Percentiles rank a stretch among this genome's conserved stretches.
Evolutionary conservation across 2,329 filamentous ascomycete species (phyloP).

Genomic region (Gremmenia infestans): DNA sequence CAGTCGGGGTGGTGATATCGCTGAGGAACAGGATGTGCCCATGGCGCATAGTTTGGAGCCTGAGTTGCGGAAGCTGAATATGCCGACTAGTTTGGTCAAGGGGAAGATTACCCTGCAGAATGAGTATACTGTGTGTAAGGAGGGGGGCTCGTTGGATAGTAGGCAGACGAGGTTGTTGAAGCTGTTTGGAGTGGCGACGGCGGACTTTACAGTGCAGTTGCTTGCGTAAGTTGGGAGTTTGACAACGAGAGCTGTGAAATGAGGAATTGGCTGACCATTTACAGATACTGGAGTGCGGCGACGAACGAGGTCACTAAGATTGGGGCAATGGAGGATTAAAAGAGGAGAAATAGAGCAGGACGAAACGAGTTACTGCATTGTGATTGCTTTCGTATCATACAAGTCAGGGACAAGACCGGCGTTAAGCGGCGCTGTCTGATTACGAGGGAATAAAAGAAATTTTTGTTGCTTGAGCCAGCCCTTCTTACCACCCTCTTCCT

Average conservation of each 20-base stretch:
- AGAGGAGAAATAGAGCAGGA: background rate
- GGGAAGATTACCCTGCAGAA: constrained; percentile 73
- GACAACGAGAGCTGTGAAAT: background rate
- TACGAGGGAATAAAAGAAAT: constrained; percentile 27
- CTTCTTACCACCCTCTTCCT: constrained; percentile 25
- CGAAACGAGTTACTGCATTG: constrained; percentile 10
- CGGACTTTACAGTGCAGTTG: constrained; percentile 81
- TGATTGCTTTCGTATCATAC: constrained; percentile 31
- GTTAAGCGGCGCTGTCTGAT: constrained; percentile 30
- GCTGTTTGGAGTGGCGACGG: constrained; percentile 84
- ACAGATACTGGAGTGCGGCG: constrained; percentile 58
- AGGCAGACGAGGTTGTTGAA: constrained; percentile 91
- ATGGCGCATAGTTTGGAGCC: constrained; percentile 87
- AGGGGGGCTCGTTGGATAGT: constrained; percentile 81
- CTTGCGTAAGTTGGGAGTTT: constrained; percentile 54
- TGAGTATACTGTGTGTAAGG: constrained; percentile 61
- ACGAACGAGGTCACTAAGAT: constrained; percentile 55
- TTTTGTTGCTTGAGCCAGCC: constrained; percentile 24
- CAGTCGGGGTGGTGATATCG: constrained; percentile 73
- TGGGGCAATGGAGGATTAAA: constrained; percentile 40
- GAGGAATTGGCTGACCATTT: constrained; percentile 14
- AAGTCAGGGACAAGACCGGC: constrained; percentile 27
- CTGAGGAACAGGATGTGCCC: constrained; percentile 76
- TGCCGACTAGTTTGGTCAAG: constrained; percentile 84
- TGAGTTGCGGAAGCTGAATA: constrained; percentile 79